phyloP scores from a whole-genome alignment of 208 protist species.

The Trichomonas gallinae region DNA sequence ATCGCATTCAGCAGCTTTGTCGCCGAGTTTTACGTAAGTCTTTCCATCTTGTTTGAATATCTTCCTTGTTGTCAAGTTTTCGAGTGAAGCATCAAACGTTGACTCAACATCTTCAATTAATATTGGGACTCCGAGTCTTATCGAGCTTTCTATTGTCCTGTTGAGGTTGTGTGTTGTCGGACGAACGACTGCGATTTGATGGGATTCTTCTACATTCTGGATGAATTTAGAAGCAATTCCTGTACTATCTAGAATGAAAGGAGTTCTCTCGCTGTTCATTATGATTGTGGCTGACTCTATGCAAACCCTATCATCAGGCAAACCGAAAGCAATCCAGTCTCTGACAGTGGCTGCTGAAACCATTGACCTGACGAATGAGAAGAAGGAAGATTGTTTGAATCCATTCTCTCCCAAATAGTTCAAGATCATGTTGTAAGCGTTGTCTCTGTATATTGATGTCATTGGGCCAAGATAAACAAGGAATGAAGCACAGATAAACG shows the following conservation, averaged over 20 bases:
- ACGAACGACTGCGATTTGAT: background rate
- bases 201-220: conserved; percentile 9
- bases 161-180: conserved; percentile 60
- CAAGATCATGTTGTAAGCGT: conserved; percentile 58
- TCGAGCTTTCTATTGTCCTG: conserved; percentile 66
- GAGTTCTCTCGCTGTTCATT: conserved; percentile 30
- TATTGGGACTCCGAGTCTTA: conserved; percentile 67
- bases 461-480: conserved; percentile 79
- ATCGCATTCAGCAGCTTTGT: conserved; percentile 28
- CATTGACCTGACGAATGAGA: conserved; percentile 61
- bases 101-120: conserved; percentile 78
- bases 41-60: conserved; percentile 22
- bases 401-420: conserved; percentile 36
- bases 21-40: background rate
- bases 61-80: conserved; percentile 56
- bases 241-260: conserved; percentile 47
- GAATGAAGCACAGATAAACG: conserved; percentile 75
- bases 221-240: conserved; percentile 43
- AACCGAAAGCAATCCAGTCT: conserved; percentile 78
- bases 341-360: conserved; percentile 73
- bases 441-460: conserved; percentile 65
- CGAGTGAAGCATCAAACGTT: conserved; percentile 71
- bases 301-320: conserved; percentile 77
- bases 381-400: conserved; percentile 48
- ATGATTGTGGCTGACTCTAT: conserved; percentile 73